Percentiles rank a stretch among this genome's conserved stretches.
Conservation (phyloP, 768 basidiomycete species). For the Butyriboletus loyo region DNA sequence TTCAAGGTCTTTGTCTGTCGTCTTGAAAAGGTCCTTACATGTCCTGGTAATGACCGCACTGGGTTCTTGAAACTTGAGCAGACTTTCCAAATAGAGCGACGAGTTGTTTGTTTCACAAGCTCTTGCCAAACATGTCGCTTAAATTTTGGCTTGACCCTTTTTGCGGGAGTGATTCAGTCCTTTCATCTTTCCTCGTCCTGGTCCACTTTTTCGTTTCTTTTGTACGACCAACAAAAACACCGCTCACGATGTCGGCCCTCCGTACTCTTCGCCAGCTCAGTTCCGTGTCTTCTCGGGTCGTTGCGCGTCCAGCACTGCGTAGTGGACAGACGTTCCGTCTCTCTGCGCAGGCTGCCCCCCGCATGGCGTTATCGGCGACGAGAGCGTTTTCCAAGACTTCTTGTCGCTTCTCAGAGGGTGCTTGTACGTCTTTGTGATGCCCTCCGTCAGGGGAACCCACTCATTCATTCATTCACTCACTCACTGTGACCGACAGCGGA, state of each 20-base stretch:
- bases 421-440: slow-evolving; percentile 32
- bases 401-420: slow-evolving; percentile 40
- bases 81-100: slow-evolving; percentile 14
- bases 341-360: slow-evolving; percentile 11
- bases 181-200: background rate
- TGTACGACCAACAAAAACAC: slow-evolving; percentile 1
- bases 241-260: slow-evolving; percentile 54
- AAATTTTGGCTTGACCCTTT: slow-evolving; percentile 20
- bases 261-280: slow-evolving; percentile 59
- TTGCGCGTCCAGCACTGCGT: slow-evolving; percentile 22
- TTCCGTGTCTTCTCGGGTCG: slow-evolving; percentile 41
- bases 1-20: background rate
- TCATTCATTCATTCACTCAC: background rate
- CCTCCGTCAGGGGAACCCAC: no score
- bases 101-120: slow-evolving; percentile 31
- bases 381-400: slow-evolving; percentile 42
- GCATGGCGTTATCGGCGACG: slow-evolving; percentile 23
- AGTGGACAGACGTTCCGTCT: slow-evolving; percentile 23
- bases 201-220: background rate
- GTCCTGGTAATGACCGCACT: background rate
- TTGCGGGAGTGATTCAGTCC: background rate
- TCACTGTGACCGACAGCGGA: slow-evolving; percentile 49
- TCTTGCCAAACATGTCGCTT: slow-evolving; percentile 32
- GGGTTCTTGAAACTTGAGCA: no score
- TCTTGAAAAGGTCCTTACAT: background rate